Evolutionary conservation across 2,329 filamentous ascomycete species (phyloP).

Genomic region (Beauveria bassiana): DNA sequence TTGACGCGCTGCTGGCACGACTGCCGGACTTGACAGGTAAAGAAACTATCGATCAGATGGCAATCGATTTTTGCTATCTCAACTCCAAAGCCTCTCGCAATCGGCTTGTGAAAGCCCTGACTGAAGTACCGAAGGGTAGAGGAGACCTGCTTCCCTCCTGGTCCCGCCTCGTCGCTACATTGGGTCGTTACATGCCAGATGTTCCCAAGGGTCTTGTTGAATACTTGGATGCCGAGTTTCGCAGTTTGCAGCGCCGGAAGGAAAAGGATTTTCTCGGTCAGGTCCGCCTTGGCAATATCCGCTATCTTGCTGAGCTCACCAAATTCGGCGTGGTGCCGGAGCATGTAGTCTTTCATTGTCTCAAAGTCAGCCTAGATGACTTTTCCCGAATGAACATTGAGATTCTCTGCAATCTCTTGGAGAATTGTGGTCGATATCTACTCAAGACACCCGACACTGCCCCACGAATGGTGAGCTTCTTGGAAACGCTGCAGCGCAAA

Average conservation of each 20-base stretch:
- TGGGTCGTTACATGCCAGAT: slow-evolving; percentile 90
- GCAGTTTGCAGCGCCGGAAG: slow-evolving; percentile 91
- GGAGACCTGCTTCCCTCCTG: slow-evolving; percentile 86
- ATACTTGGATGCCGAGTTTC: slow-evolving; percentile 92
- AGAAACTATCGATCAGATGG: slow-evolving; percentile 83
- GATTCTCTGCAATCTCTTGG: slow-evolving; percentile 90
- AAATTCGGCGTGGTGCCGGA: slow-evolving; percentile 98
- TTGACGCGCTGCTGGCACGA: slow-evolving; percentile 79
- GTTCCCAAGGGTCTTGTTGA: slow-evolving; percentile 86
- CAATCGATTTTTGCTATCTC: slow-evolving; percentile 94
- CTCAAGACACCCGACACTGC: slow-evolving; percentile 88
- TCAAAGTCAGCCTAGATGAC: slow-evolving; percentile 95
- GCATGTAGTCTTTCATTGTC: slow-evolving; percentile 96
- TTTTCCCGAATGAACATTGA: slow-evolving; percentile 99
- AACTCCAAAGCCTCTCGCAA: slow-evolving; percentile 98
- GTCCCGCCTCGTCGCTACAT: slow-evolving; percentile 84
- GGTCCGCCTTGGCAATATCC: slow-evolving; percentile 86
- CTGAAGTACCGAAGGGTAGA: slow-evolving; percentile 90
- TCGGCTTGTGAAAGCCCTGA: slow-evolving; percentile 82
- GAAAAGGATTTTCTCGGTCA: slow-evolving; percentile 96
- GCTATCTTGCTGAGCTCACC: slow-evolving; percentile 94
- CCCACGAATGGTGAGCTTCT: slow-evolving; percentile 85
- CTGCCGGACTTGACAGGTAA: slow-evolving; percentile 90
- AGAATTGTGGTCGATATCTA: slow-evolving; percentile 93
- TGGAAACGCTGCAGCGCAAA: slow-evolving; percentile 92